Percentiles rank a stretch among this genome's conserved stretches.
Evolutionary conservation across 2,329 filamentous ascomycete species (phyloP).

Genomic region (Emergomyces orientalis): DNA sequence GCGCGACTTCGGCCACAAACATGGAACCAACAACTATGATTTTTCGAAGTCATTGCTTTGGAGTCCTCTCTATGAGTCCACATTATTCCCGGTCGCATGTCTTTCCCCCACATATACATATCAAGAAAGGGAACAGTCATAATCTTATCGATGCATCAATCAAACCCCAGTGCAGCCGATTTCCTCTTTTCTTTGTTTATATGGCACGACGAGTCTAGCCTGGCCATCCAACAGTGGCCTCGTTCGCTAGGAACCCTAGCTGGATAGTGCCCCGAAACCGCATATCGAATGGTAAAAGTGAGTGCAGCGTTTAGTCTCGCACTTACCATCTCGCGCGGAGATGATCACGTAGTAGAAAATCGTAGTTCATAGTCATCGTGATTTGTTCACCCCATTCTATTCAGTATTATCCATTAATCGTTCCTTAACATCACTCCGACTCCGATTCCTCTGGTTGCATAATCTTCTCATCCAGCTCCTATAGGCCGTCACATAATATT

Average conservation of each 20-base stretch:
- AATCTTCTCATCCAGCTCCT: constrained; percentile 41
- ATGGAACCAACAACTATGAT: background rate
- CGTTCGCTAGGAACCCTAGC: background rate
- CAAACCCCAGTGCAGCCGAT: no score
- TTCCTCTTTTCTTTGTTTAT: background rate
- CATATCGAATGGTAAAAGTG: background rate
- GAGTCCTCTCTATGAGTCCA: background rate
- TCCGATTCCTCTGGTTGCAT: constrained; percentile 40
- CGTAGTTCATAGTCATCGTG: background rate
- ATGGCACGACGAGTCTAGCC: background rate
- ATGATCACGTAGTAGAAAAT: background rate
- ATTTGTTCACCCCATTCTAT: background rate
- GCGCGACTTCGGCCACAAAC: background rate
- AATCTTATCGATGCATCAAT: background rate
- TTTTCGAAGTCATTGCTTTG: background rate
- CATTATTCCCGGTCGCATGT: background rate
- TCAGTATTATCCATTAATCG: background rate
- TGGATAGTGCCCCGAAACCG: background rate
- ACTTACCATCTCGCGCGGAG: background rate
- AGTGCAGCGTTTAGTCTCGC: background rate
- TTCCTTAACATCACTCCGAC: constrained; percentile 27
- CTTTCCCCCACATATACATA: background rate
- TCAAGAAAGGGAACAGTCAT: background rate
- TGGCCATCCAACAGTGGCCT: background rate
- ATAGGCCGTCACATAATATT: background rate